Base-by-base conservation (phyloP, 1,284 basidiomycete species). In the Melampsora medusae region DNA sequence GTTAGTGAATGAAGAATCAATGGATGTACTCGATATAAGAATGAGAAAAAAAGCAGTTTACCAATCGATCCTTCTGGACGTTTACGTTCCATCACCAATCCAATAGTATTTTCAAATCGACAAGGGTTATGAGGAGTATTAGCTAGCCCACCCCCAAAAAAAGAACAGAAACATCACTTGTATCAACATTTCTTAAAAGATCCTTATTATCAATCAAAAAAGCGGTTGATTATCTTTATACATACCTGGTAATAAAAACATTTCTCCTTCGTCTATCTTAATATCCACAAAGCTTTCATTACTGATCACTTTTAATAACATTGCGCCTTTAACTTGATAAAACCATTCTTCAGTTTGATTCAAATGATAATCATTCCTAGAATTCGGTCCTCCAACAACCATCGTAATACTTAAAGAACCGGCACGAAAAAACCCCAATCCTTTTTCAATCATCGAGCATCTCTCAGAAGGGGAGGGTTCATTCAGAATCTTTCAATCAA, bases 321-420 rank as follows among this genome's bases (percentile, higher is more conserved):
- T 97, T 1, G 87, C 89, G 1, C 93, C 77, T 67, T 93, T 92
- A 85, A 94, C 87, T 83, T 97, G 94, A 84, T 93, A 96, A 83
- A 97, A 97, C 93, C 93, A 97, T 84, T 97, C 94, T 90, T 97
- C 93, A 2, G 93, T 96, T 83, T 94, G 89, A 82, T 97, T 97
- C 67, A 96, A 85, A 83, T 97, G 93, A 81, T 92, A 97, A 83
- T 97, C 93, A 77, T 91, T 91, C 65, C 93, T 86, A 81, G 92
- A 89, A 82, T 97, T 97, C 0, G 93, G 94, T 0, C 93, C 94
- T 17, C 94, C 94, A 28, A 97, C 89, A 14, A 88, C 91, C 94
- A 97, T 97, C 56, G 93, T 89, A 67, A 91, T 88, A 81, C 73
- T 46, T 56, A 46, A 19, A 49, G 25, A 25, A 25, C 25, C 25